phyloP scores from a whole-genome alignment of 2,329 filamentous ascomycete genomes.

The Fusarium multiceps region DNA sequence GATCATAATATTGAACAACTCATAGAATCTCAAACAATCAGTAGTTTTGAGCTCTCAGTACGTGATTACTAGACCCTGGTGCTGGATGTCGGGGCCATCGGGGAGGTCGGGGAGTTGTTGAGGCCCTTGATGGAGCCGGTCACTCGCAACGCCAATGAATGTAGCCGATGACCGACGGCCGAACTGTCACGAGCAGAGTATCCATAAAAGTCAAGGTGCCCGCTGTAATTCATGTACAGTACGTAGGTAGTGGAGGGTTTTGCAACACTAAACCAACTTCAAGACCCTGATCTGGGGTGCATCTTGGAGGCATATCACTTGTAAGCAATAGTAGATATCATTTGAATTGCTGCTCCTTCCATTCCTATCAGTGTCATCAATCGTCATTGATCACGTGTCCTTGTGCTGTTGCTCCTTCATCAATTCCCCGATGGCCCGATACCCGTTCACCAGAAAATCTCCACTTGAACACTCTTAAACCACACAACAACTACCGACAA shows the following conservation, averaged over 20 bases:
- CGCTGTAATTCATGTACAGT: background rate
- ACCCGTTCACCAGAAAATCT: constrained; percentile 19
- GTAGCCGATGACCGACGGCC: constrained; percentile 38
- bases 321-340: background rate
- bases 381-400: constrained; percentile 4
- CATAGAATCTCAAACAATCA: background rate
- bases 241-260: constrained; percentile 1
- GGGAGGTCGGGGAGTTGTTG: constrained; percentile 40
- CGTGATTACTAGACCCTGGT: constrained; percentile 23
- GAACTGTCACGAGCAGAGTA: constrained; percentile 1
- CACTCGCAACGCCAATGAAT: constrained; percentile 27
- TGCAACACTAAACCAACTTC: constrained; percentile 26
- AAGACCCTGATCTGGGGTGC: constrained; percentile 11
- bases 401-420: background rate
- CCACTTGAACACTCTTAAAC: constrained; percentile 2
- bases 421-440: constrained; percentile 27
- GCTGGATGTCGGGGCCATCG: constrained; percentile 37
- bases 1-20: background rate
- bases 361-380: background rate
- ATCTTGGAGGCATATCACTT: background rate
- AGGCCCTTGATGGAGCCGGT: constrained; percentile 23
- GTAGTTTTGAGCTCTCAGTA: background rate
- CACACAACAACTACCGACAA: constrained; percentile 34
- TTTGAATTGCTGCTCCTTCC: background rate
- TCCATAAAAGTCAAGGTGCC: background rate